Conservation (phyloP, 164 flowering plant genomes). For the Protea cynaroides region DNA sequence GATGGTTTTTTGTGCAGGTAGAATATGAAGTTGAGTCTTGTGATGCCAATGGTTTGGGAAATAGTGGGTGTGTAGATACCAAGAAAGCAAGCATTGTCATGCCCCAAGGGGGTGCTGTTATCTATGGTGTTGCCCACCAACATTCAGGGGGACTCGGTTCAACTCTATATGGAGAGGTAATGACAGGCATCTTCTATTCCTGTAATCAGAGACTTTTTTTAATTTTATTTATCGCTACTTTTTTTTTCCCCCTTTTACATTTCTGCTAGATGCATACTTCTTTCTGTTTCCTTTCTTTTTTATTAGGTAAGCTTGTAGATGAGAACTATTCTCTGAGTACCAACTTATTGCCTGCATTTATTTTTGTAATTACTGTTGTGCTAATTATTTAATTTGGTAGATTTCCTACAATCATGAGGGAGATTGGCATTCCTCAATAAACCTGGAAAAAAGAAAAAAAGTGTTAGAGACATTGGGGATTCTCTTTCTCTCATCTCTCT, state of each 20-base stretch:
- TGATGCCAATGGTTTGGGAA: conserved; percentile 15
- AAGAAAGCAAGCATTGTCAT: conserved; percentile 38
- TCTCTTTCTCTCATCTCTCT: no score
- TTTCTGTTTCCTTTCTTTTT: not conserved
- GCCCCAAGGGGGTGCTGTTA: conserved; percentile 57
- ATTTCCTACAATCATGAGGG: no score
- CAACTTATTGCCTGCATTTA: no score
- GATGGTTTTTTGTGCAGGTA: conserved; percentile 32
- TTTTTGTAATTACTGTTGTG: no score
- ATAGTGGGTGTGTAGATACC: conserved; percentile 33
- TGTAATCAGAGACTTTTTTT: not conserved
- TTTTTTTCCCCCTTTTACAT: not conserved
- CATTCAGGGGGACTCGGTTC: conserved; percentile 72
- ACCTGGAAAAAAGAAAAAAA: no score
- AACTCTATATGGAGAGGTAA: conserved; percentile 66
- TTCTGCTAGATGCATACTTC: not conserved
- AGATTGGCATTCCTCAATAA: no score
- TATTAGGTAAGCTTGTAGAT: not conserved
- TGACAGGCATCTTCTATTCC: not conserved
- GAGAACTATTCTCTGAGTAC: no score
- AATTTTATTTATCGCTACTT: not conserved
- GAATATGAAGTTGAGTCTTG: conserved; percentile 67
- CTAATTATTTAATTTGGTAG: no score
- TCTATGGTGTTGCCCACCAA: conserved; percentile 82
- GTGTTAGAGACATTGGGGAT: no score